These are phyloP conservation scores for Syncephalastrum contaminatum DNA, from an alignment of 371 early-diverging fungal species.

Conservation along the genomic window DNA sequence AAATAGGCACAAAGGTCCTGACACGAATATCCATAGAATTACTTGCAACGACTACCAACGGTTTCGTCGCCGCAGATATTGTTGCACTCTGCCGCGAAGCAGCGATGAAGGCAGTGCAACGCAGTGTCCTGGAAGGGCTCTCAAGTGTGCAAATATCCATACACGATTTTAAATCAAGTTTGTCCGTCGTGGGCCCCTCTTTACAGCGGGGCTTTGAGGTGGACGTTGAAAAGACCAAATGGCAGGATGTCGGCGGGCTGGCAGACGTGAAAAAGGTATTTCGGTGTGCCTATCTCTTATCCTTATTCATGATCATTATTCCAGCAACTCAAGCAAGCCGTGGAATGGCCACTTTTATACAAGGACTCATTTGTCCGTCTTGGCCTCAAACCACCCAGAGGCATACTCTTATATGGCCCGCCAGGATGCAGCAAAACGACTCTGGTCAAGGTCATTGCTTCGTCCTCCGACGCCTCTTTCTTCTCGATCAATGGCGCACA, in stretches of 20 bases:
- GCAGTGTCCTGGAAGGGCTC: constrained; percentile 15
- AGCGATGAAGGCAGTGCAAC: constrained; percentile 64
- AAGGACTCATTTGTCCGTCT: constrained; percentile 70
- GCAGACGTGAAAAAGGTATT: constrained; percentile 82
- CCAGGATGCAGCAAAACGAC: constrained; percentile 99
- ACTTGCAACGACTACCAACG: constrained; percentile 87
- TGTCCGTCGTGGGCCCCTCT: constrained; percentile 64
- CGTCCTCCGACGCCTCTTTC: constrained; percentile 79
- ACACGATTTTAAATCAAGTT: constrained; percentile 62
- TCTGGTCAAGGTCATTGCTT: constrained; percentile 85
- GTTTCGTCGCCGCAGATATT: constrained; percentile 98
- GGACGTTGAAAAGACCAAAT: constrained; percentile 62
- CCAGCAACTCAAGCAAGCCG: constrained; percentile 82
- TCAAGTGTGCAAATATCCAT: constrained; percentile 30
- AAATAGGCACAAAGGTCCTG: background rate
- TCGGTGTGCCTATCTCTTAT: background rate
- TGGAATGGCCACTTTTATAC: constrained; percentile 94
- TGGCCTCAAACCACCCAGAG: constrained; percentile 84
- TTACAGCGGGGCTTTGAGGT: constrained; percentile 63
- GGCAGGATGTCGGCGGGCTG: constrained; percentile 95
- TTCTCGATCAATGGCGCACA: constrained; percentile 89
- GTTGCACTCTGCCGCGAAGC: constrained; percentile 90
- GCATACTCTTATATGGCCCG: constrained; percentile 95
- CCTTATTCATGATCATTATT: background rate
- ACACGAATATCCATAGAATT: constrained; percentile 23